Conservation (phyloP, 768 basidiomycete species). For the Astraeus odoratus region DNA sequence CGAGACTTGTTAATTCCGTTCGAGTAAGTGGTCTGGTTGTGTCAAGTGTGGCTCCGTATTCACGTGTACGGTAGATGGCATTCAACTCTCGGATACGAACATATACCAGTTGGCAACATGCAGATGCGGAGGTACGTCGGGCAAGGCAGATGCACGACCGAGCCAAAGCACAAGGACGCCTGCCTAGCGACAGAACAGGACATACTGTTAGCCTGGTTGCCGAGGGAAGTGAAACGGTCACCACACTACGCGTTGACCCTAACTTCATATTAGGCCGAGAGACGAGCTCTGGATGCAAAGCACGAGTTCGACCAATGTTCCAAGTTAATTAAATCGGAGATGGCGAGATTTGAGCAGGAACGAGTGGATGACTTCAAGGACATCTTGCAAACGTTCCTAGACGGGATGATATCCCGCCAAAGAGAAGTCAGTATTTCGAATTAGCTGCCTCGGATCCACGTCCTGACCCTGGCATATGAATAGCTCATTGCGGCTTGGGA, state of each 20-base stretch:
- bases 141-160: constrained; percentile 76
- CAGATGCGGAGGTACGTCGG: constrained; percentile 68
- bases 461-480: constrained; percentile 2
- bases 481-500: constrained; percentile 79
- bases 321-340: constrained; percentile 82
- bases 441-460: background rate
- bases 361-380: constrained; percentile 90
- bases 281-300: constrained; percentile 73
- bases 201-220: constrained; percentile 73
- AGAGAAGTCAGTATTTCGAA: constrained; percentile 49
- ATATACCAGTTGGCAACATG: constrained; percentile 73
- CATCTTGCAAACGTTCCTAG: constrained; percentile 73
- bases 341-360: constrained; percentile 88
- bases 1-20: constrained; percentile 83
- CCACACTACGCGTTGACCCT: no score
- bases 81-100: constrained; percentile 83
- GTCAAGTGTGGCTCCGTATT: background rate
- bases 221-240: constrained; percentile 46
- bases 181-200: constrained; percentile 62
- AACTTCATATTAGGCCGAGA: constrained; percentile 59
- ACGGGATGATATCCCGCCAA: constrained; percentile 82
- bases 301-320: constrained; percentile 87
- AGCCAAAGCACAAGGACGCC: constrained; percentile 67
- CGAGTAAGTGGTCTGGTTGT: constrained; percentile 43
- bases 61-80: constrained; percentile 50